These are phyloP conservation scores for Mycena venus DNA, from an alignment of 768 basidiomycete species.

Conservation along the genomic window DNA sequence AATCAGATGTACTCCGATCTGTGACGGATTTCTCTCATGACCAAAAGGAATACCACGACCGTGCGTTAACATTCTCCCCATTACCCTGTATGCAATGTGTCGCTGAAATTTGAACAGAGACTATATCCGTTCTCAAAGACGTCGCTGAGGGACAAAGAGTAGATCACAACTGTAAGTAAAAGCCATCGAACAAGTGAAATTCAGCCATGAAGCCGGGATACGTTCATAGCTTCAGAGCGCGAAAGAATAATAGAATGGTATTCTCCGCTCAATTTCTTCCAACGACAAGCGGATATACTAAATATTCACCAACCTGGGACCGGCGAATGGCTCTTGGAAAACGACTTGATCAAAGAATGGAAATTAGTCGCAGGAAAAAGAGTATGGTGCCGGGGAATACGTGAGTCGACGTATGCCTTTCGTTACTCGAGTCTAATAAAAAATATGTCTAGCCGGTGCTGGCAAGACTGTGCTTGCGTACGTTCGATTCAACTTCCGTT, in stretches of 20 bases:
- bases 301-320: not conserved
- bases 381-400: slow-evolving; percentile 8
- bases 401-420: not conserved
- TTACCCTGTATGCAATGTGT: not conserved
- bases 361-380: not conserved
- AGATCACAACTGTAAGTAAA: not conserved
- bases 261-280: not conserved
- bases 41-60: not conserved
- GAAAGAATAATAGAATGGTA: not conserved
- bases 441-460: not conserved
- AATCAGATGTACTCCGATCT: not conserved
- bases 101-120: not conserved
- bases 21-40: not conserved
- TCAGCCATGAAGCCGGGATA: not conserved
- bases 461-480: slow-evolving; percentile 18
- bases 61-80: not conserved
- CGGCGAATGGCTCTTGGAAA: slow-evolving; percentile 7
- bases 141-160: not conserved
- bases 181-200: not conserved
- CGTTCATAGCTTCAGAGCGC: not conserved
- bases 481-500: not conserved
- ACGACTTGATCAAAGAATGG: not conserved
- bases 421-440: not conserved
- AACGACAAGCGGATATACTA: not conserved
- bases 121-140: not conserved